phyloP scores from a whole-genome alignment of 225 moss, liverwort and hornwort genomes.

The Marchantia polymorpha region DNA sequence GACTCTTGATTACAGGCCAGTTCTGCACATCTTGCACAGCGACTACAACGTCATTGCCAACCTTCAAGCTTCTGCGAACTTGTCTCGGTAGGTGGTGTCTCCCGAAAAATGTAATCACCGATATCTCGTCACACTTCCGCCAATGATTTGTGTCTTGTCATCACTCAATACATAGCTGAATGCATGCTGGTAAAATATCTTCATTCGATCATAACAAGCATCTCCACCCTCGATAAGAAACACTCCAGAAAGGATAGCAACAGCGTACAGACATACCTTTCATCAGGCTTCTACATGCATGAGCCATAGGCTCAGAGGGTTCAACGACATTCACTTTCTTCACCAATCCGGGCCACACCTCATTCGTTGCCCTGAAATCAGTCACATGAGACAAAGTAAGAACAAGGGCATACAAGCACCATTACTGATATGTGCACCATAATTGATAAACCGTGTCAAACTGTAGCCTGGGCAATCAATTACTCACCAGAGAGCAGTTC shows the following conservation, averaged over 20 bases:
- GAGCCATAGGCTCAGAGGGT: conserved; percentile 62
- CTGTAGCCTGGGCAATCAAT: background rate
- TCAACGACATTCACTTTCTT: conserved; percentile 73
- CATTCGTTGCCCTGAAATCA: conserved; percentile 59
- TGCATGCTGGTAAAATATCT: background rate
- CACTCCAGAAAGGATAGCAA: background rate
- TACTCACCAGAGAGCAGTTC: conserved; percentile 76
- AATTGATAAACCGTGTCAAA: too few relatives aligned
- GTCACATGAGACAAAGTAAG: background rate
- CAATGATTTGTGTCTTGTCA: background rate
- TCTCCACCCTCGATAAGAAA: background rate
- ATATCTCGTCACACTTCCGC: background rate
- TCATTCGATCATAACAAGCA: background rate
- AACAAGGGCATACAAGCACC: background rate
- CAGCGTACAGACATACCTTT: conserved; percentile 43
- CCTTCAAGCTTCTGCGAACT: conserved; percentile 4
- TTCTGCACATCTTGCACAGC: conserved; percentile 61
- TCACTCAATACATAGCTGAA: background rate
- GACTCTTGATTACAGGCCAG: conserved; percentile 60
- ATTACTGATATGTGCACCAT: background rate
- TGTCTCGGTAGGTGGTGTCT: background rate
- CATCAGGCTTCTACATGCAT: conserved; percentile 70
- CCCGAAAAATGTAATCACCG: background rate
- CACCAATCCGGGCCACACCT: conserved; percentile 63
- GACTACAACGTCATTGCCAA: conserved; percentile 32